Percentiles rank a stretch among this genome's conserved stretches.
phyloP scores from a whole-genome alignment of 306 rosid genomes.

The Vicia villosa region DNA sequence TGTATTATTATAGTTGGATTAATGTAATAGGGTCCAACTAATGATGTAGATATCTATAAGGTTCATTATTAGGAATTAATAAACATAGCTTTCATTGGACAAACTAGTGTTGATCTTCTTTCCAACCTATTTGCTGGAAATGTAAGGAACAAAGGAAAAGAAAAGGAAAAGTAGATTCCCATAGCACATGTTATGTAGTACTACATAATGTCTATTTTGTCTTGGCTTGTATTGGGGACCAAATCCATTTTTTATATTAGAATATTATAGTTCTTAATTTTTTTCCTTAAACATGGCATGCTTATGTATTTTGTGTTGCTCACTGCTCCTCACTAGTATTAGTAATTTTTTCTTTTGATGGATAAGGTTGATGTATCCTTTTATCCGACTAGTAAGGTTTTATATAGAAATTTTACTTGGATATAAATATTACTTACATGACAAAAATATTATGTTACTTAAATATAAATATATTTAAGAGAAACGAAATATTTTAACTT shows the following conservation, averaged over 20 bases:
- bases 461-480: no score
- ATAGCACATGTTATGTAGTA: constrained; percentile 51
- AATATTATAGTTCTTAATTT: constrained; percentile 34
- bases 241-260: constrained; percentile 32
- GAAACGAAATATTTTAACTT: no score
- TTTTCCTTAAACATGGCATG: constrained; percentile 41
- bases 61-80: constrained; percentile 33
- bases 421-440: no score
- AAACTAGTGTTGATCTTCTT: constrained; percentile 52
- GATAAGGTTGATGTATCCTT: background rate
- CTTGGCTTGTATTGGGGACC: constrained; percentile 52
- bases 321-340: constrained; percentile 19
- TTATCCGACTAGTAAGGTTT: background rate
- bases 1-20: constrained; percentile 50
- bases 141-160: constrained; percentile 59
- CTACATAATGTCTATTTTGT: constrained; percentile 62
- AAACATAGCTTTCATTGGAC: constrained; percentile 41
- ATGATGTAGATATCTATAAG: constrained; percentile 51
- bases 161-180: constrained; percentile 72
- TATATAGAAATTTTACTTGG: no score
- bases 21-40: constrained; percentile 56
- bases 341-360: background rate
- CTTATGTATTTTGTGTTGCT: constrained; percentile 24
- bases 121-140: constrained; percentile 74
- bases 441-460: no score